Percentiles rank a stretch among this genome's conserved stretches.
Conservation (phyloP, 192 early-diverging fungal genomes). For the Backusella tarrabulga region DNA sequence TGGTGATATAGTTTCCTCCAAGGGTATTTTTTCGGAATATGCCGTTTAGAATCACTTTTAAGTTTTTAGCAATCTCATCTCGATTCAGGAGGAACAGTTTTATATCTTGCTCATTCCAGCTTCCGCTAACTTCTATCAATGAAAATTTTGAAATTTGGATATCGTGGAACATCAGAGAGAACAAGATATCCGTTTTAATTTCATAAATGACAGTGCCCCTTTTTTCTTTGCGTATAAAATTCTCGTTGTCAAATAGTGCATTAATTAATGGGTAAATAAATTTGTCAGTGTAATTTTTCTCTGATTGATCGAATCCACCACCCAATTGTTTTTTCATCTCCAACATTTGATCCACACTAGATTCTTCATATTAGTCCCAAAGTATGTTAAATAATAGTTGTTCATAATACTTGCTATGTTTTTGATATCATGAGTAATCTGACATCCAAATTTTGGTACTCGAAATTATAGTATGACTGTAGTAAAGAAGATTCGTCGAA, state of each 20-base stretch:
- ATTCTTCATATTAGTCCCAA: background rate
- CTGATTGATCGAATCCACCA: background rate
- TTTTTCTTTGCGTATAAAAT: background rate
- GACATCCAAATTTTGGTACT: background rate
- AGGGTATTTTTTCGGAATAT: background rate
- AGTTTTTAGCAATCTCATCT: background rate
- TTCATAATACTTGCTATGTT: background rate
- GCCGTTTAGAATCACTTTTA: background rate
- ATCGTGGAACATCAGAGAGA: background rate
- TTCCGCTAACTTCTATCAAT: background rate
- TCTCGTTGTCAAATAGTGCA: background rate
- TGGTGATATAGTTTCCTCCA: background rate
- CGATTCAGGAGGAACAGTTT: background rate
- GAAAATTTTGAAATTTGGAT: background rate
- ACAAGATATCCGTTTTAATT: background rate
- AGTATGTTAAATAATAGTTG: background rate
- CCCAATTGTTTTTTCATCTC: no score
- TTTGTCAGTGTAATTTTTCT: background rate
- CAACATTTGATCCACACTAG: background rate
- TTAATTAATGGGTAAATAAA: background rate
- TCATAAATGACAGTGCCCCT: background rate
- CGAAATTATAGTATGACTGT: background rate
- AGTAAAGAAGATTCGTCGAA: background rate
- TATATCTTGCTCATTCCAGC: background rate
- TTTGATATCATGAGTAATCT: background rate